Evolutionary conservation across 208 protist species (phyloP).

Genomic region (Acanthamoeba culbertsoni): DNA sequence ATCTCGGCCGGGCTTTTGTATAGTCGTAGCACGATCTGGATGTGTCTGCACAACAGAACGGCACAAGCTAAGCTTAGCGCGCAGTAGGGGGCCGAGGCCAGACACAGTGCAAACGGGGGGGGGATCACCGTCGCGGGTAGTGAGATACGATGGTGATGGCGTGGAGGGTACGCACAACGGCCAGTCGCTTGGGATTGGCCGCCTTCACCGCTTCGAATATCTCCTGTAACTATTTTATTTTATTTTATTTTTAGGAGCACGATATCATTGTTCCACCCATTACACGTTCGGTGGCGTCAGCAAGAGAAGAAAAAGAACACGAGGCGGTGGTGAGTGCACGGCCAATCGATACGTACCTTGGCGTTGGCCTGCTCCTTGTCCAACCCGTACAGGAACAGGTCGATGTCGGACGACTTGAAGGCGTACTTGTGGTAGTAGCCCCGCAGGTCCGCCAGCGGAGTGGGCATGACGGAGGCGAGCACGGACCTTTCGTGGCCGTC

Average conservation of each 20-base stretch:
- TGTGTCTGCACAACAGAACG: constrained; percentile 32
- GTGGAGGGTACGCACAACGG: background rate
- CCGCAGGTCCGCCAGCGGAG: background rate
- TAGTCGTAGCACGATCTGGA: constrained; percentile 77
- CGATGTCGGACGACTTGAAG: background rate
- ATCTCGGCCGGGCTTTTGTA: constrained; percentile 75
- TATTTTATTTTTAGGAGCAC: too few species aligned
- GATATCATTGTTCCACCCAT: too few species aligned
- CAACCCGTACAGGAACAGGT: background rate
- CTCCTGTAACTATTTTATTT: background rate
- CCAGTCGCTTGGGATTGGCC: background rate
- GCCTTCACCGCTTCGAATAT: background rate
- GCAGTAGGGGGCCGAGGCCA: background rate
- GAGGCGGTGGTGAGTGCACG: too few species aligned
- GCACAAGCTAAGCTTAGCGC: background rate
- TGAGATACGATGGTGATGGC: background rate
- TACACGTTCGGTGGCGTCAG: too few species aligned
- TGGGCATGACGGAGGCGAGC: background rate
- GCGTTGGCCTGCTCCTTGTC: background rate
- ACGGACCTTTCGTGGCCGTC: background rate
- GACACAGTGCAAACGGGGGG: too few species aligned
- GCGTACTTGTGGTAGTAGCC: background rate
- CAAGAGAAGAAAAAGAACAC: background rate
- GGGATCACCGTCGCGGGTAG: background rate
- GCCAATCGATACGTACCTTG: background rate